phyloP scores from a whole-genome alignment of 192 early-diverging fungal species.

The Rhizophagus clarus region DNA sequence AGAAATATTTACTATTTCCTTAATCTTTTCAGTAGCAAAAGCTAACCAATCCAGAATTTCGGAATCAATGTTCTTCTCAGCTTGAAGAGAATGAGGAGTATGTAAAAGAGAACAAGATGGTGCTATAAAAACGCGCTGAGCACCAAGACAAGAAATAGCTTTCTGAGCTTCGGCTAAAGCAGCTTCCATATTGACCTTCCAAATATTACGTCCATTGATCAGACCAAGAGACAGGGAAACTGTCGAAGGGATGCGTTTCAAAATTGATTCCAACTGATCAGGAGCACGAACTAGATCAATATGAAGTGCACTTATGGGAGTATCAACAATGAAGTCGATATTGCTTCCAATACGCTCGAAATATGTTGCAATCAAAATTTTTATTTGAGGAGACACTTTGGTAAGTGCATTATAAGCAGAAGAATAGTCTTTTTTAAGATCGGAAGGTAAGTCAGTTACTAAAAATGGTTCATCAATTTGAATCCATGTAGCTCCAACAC shows the following conservation, averaged over 20 bases:
- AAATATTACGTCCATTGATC: conserved; percentile 97
- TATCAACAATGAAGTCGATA: conserved; percentile 65
- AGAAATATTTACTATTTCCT: conserved; percentile 76
- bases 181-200: conserved; percentile 86
- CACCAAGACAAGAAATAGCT: conserved; percentile 68
- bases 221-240: conserved; percentile 90
- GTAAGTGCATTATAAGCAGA: conserved; percentile 67
- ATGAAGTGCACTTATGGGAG: conserved; percentile 85
- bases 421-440: conserved; percentile 54
- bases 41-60: conserved; percentile 91
- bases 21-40: conserved; percentile 91
- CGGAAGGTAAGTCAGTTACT: conserved; percentile 59
- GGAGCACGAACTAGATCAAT: conserved; percentile 88
- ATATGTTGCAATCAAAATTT: conserved; percentile 89
- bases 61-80: conserved; percentile 75
- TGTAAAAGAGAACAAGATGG: conserved; percentile 94
- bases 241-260: conserved; percentile 58
- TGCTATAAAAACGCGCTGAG: conserved; percentile 79
- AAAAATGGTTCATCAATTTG: conserved; percentile 87
- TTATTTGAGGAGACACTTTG: conserved; percentile 53
- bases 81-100: conserved; percentile 83
- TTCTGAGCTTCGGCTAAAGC: conserved; percentile 69
- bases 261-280: conserved; percentile 74
- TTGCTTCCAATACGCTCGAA: conserved; percentile 86
- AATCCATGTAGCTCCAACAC: conserved; percentile 80